These are phyloP conservation scores for Wickerhamiella qilinensis DNA, from an alignment of 805 yeast genomes.

Conservation along the genomic window DNA sequence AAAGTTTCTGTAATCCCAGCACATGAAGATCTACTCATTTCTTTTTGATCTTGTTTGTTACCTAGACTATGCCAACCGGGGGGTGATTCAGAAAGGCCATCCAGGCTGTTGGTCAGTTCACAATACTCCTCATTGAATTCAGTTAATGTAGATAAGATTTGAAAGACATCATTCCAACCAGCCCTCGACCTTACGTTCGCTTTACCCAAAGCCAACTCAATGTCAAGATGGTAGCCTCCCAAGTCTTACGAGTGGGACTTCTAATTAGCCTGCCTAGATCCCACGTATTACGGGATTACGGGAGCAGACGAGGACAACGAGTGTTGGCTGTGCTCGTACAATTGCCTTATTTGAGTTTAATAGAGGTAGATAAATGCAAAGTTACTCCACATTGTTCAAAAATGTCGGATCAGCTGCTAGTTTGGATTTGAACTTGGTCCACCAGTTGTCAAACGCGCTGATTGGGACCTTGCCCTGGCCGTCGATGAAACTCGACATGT, in stretches of 20 bases:
- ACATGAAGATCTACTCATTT: too few relatives aligned
- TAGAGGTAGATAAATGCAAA: background rate
- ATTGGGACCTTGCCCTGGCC: constrained; percentile 67
- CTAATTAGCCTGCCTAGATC: too few relatives aligned
- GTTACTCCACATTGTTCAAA: constrained; percentile 32
- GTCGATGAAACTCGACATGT: constrained; percentile 74
- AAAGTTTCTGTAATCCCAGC: too few relatives aligned
- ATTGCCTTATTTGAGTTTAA: too few relatives aligned
- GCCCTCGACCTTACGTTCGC: too few relatives aligned
- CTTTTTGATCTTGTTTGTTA: too few relatives aligned
- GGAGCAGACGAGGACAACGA: too few relatives aligned
- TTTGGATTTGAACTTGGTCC: constrained; percentile 74
- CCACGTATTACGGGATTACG: too few relatives aligned
- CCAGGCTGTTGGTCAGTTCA: constrained; percentile 5
- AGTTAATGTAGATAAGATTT: constrained; percentile 19
- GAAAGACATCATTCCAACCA: constrained; percentile 6
- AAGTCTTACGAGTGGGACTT: too few relatives aligned
- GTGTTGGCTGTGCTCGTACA: too few relatives aligned
- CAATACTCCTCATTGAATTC: constrained; percentile 5
- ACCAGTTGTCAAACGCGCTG: constrained; percentile 79
- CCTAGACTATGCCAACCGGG: background rate
- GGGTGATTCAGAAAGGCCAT: background rate
- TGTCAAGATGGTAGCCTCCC: too few relatives aligned
- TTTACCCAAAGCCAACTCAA: too few relatives aligned
- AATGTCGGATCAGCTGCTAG: constrained; percentile 71